Base-by-base conservation (phyloP, 176 grass and related monocot species). In the Alopecurus myosuroides region DNA sequence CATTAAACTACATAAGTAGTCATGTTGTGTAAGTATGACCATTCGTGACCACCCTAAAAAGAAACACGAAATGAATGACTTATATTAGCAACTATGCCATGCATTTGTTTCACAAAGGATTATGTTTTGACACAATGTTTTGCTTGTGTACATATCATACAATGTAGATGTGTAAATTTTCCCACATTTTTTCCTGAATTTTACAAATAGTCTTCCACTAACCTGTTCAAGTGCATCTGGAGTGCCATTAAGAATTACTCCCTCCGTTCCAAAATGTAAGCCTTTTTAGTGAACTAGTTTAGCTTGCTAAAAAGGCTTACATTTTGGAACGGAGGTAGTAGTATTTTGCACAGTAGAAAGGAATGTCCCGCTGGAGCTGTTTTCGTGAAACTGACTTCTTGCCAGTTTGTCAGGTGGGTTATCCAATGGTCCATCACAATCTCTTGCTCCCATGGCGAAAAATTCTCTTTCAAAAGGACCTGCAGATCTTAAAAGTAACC, bases 321-420 rank as follows among this genome's bases (percentile, higher is more conserved):
- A n/a, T n/a, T n/a, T n/a, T n/a, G n/a, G n/a, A n/a, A n/a, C n/a
- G n/a, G n/a, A n/a, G n/a, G n/a, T n/a, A n/a, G n/a, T n/a, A n/a
- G n/a, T n/a, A 36, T 81, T 14, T 49, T 52, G 46, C 50, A 70
- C 37, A 6, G 22, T 11, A 67, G 37, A 13, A 68, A 37, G 62
- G 30, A 22, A 36, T 49, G 25, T 58, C 25, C 19, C 34, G 71
- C 14, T 85, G 26, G 20, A 83, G 39, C 55, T 35, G 9, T 76
- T 84, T 36, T 36, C 2, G 66, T 25, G 52, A 15, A 68, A 48
- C 69, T 85, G 77, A 89, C 31, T 11, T 81, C 50, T 58, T 86
- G 42, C 48, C 87, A 92, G 87, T 82, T 81, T 44, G 44, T 74
- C 84, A 81, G 84, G 69, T 87, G 84, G 71, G 23, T 33, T 87